Evolutionary conservation across 139 green algal genomes (phyloP), one percentile per base, ranked within the genome.

Genomic region (Chlorella sp.): DNA sequence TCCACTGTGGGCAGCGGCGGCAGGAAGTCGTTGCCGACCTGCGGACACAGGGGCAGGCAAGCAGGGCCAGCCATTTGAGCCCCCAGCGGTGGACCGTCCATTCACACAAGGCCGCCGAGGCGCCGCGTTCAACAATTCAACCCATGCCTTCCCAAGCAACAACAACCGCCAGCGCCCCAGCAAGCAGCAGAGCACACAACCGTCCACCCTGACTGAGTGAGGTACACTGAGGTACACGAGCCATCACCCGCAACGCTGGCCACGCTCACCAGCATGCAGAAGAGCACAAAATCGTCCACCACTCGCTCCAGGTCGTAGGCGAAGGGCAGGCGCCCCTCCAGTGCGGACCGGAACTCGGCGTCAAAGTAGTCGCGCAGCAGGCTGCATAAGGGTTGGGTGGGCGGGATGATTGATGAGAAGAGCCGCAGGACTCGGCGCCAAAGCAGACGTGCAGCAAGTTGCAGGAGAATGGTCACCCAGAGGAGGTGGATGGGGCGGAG

Each of bases 271-370:
- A 99, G 92, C 94, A 98, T 98, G 90, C 94, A 98, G 74, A 99
- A 93, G 1, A 99, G 90, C 69, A 99, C 93, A 86, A 98, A 96
- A 81, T 99, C 96, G 87, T 99, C 96, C 19, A 99, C 91, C 16
- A 98, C 84, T 14, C 94, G 90, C 91, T 98, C 96, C 48, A 96
- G 34, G 82, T 98, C 90, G 44, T 94, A 90, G 2, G 80, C 22
- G 77, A 94, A 93, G 38, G 38, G 75, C 75, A 82, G 38, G 56
- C 76, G 38, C 17, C 58, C 76, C 38, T 43, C 56, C 38, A 82
- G 76, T 9, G 76, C 76, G 36, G 76, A 43, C 26, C 40, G 36
- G 68, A 98, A 97, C 82, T 98, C 95, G 38, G 95, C 48, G 75
- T 97, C 90, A 60, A 98, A 88, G 83, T 98, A 98, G 79, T 98